These are phyloP conservation scores for Cryphonectria japonica DNA, from an alignment of 2,329 filamentous ascomycete genomes.

Conservation along the genomic window DNA sequence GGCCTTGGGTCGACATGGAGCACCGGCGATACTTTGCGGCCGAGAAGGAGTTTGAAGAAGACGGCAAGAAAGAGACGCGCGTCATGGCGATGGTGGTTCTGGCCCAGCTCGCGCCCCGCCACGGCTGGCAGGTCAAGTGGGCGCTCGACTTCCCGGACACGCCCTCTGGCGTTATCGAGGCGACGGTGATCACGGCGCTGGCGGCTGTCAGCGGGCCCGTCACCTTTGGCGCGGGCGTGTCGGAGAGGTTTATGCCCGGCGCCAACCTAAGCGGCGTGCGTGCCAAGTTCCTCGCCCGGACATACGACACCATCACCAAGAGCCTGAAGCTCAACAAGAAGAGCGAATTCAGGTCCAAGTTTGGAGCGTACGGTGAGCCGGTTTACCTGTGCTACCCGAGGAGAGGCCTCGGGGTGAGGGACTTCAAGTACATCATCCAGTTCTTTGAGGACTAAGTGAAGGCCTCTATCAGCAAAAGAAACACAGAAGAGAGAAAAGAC, in stretches of 20 bases:
- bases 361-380: slow-evolving; percentile 81
- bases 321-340: slow-evolving; percentile 83
- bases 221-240: slow-evolving; percentile 87
- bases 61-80: slow-evolving; percentile 53
- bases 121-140: slow-evolving; percentile 96
- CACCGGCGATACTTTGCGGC: slow-evolving; percentile 89
- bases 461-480: not conserved
- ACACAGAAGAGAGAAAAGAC: not conserved
- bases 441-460: slow-evolving; percentile 73
- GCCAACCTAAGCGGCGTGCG: slow-evolving; percentile 81
- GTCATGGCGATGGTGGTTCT: slow-evolving; percentile 81
- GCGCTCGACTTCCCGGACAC: slow-evolving; percentile 89
- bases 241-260: slow-evolving; percentile 73
- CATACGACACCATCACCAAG: slow-evolving; percentile 80
- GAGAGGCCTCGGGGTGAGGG: slow-evolving; percentile 79
- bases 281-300: slow-evolving; percentile 79
- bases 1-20: slow-evolving; percentile 81
- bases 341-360: slow-evolving; percentile 87
- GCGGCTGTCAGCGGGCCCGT: slow-evolving; percentile 58
- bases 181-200: slow-evolving; percentile 74
- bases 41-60: slow-evolving; percentile 72
- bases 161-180: slow-evolving; percentile 86
- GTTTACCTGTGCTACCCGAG: slow-evolving; percentile 91
- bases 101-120: slow-evolving; percentile 75
- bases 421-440: slow-evolving; percentile 82